phyloP scores from a whole-genome alignment of 2,329 filamentous ascomycete species.

The Amauroascus niger region DNA sequence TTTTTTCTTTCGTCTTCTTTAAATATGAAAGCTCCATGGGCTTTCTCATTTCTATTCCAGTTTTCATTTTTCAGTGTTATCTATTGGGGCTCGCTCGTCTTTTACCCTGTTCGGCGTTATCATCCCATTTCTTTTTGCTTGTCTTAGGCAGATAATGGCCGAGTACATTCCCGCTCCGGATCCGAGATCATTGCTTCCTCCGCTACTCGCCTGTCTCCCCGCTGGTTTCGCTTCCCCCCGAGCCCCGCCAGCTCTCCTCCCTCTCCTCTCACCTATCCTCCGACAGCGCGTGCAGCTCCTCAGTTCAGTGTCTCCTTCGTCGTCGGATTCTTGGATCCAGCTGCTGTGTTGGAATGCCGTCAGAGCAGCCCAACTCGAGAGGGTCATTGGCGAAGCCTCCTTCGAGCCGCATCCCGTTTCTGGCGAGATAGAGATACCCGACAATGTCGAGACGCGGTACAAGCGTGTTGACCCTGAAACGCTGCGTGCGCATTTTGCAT shows the following conservation, averaged over 20 bases:
- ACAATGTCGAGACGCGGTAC: slow-evolving; percentile 47
- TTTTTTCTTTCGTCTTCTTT: neutral
- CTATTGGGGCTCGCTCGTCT: too few relatives aligned
- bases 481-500: slow-evolving; percentile 45
- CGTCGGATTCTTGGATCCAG: slow-evolving; percentile 47
- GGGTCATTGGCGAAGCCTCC: slow-evolving; percentile 44
- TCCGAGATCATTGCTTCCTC: slow-evolving; percentile 49
- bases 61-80: too few relatives aligned
- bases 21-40: neutral
- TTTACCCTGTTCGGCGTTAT: neutral
- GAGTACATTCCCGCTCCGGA: slow-evolving; percentile 48
- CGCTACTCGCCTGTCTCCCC: slow-evolving; percentile 54
- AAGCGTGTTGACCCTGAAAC: slow-evolving; percentile 54
- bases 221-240: slow-evolving; percentile 50
- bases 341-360: slow-evolving; percentile 50
- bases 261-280: slow-evolving; percentile 53
- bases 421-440: slow-evolving; percentile 54
- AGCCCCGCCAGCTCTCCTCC: slow-evolving; percentile 52
- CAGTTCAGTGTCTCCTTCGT: slow-evolving; percentile 35
- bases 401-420: slow-evolving; percentile 57
- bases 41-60: neutral
- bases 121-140: neutral
- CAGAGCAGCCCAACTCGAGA: slow-evolving; percentile 45
- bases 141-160: slow-evolving; percentile 37
- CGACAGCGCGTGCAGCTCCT: slow-evolving; percentile 53